phyloP scores from a whole-genome alignment of 257 asterid species.

The Mentha longifolia region DNA sequence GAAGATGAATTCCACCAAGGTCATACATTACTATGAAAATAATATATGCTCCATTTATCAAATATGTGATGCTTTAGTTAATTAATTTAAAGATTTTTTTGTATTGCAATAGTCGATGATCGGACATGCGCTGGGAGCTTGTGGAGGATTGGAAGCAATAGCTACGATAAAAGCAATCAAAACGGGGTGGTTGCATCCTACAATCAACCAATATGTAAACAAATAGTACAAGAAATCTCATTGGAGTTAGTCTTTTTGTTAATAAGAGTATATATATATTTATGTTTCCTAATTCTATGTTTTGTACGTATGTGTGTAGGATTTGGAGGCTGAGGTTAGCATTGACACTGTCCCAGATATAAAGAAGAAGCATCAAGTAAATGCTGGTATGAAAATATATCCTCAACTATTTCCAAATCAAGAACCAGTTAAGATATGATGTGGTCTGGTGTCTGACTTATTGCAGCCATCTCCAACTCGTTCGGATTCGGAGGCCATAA shows the following conservation, averaged over 20 bases:
- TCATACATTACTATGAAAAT: background rate
- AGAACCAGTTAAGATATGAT: background rate
- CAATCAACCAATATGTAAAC: conserved; percentile 20
- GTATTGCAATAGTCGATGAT: background rate
- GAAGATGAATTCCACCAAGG: conserved; percentile 22
- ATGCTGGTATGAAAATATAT: conserved; percentile 8
- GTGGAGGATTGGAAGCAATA: background rate
- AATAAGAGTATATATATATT: no score
- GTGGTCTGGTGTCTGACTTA: background rate
- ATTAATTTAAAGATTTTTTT: no score
- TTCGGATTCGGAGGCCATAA: conserved; percentile 18
- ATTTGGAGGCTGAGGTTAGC: background rate
- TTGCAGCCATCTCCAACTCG: conserved; percentile 25
- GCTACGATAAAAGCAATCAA: conserved; percentile 10
- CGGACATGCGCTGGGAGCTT: conserved; percentile 9
- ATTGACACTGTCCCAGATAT: conserved; percentile 22
- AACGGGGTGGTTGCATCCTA: conserved; percentile 14
- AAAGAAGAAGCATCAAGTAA: conserved; percentile 19
- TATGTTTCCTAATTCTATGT: background rate
- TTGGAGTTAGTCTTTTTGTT: no score
- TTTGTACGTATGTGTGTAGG: background rate
- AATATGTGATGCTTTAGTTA: background rate
- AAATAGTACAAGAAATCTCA: background rate
- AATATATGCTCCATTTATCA: no score
- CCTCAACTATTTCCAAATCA: background rate